Evolutionary conservation across 345 rosid species (phyloP).

Genomic region (Excoecaria cochinchinensis): DNA sequence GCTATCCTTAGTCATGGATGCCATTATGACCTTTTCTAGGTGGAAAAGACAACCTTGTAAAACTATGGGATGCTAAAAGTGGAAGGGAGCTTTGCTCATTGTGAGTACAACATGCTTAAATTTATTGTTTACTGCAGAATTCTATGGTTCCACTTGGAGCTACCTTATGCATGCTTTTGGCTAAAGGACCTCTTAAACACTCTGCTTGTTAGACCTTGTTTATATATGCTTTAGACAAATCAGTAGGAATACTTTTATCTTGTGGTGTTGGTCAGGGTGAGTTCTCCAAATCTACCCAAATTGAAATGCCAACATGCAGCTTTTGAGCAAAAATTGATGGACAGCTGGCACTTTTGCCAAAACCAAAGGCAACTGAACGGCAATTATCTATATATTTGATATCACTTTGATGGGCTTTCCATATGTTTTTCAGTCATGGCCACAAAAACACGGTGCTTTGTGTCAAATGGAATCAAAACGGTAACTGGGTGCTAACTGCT

Average conservation of each 20-base stretch:
- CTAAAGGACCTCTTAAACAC: background rate
- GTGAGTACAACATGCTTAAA: constrained; percentile 44
- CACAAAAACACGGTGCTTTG: constrained; percentile 96
- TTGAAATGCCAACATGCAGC: background rate
- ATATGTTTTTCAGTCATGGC: constrained; percentile 73
- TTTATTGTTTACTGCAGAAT: background rate
- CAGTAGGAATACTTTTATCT: background rate
- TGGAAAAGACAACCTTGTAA: constrained; percentile 94
- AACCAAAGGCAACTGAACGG: background rate
- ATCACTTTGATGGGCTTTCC: background rate
- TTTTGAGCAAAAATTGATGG: background rate
- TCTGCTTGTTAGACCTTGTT: background rate
- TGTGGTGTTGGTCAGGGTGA: background rate
- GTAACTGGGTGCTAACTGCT: constrained; percentile 96
- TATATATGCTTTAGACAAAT: background rate
- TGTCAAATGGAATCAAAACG: constrained; percentile 99
- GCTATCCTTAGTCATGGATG: background rate
- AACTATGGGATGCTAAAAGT: constrained; percentile 97
- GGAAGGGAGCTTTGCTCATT: constrained; percentile 91
- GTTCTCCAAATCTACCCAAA: background rate
- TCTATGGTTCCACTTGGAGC: constrained; percentile 11
- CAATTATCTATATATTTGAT: background rate
- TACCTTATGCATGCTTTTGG: background rate
- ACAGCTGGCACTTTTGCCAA: background rate
- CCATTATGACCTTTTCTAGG: constrained; percentile 46